phyloP scores from a whole-genome alignment of 139 green algal species.

The Tetradesmus lagerheimii region DNA sequence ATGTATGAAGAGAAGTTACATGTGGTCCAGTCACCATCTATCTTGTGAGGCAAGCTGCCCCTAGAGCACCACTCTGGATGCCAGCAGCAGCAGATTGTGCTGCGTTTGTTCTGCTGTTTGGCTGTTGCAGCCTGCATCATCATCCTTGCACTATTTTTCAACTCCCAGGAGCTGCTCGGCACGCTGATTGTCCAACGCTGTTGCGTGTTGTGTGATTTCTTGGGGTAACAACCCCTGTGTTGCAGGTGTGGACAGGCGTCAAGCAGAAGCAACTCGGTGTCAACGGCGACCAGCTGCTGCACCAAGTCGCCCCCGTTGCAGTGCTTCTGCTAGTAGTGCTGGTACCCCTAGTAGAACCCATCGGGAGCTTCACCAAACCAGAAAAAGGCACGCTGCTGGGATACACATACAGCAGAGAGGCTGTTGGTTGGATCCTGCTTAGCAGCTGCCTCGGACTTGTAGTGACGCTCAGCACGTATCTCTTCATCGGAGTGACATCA shows the following conservation, averaged over 20 bases:
- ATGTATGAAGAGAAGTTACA: too few relatives aligned
- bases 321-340: constrained; percentile 45
- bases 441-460: constrained; percentile 60
- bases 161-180: too few relatives aligned
- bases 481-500: constrained; percentile 79
- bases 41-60: too few relatives aligned
- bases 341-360: constrained; percentile 51
- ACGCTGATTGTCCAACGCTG: background rate
- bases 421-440: constrained; percentile 40
- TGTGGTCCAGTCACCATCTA: too few relatives aligned
- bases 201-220: background rate
- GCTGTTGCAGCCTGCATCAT: too few relatives aligned
- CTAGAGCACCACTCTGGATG: too few relatives aligned
- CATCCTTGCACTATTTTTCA: too few relatives aligned
- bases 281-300: constrained; percentile 69
- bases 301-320: constrained; percentile 52
- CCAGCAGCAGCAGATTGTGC: too few relatives aligned
- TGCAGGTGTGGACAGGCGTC: constrained; percentile 56
- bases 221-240: too few relatives aligned
- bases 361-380: background rate
- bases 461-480: constrained; percentile 83
- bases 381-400: constrained; percentile 47
- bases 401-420: background rate
- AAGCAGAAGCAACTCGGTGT: constrained; percentile 69
- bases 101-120: too few relatives aligned